phyloP scores from a whole-genome alignment of 1,139 yeast species.

The Geotrichum cucujoidarum region DNA sequence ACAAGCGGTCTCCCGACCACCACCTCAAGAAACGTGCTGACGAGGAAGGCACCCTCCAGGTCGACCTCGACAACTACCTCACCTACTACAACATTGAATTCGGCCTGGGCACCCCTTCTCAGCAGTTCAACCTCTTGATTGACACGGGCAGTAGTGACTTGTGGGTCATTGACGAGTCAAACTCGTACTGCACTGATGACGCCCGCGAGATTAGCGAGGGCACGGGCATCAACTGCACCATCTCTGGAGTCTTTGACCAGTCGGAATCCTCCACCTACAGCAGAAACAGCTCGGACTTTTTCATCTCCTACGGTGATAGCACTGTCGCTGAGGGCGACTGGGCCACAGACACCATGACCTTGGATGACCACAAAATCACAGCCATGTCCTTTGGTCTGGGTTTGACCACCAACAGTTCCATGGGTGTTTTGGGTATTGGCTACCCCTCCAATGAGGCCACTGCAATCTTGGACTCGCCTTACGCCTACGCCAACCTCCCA shows the following conservation, averaged over 20 bases:
- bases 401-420: slow-evolving; percentile 29
- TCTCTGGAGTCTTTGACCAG: slow-evolving; percentile 35
- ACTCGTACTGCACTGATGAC: slow-evolving; percentile 39
- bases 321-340: slow-evolving; percentile 32
- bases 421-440: slow-evolving; percentile 37
- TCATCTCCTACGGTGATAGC: slow-evolving; percentile 31
- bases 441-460: slow-evolving; percentile 39
- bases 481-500: slow-evolving; percentile 38
- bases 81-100: slow-evolving; percentile 38
- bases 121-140: slow-evolving; percentile 33
- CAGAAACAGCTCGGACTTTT: slow-evolving; percentile 34
- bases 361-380: slow-evolving; percentile 20
- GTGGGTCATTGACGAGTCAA: slow-evolving; percentile 47
- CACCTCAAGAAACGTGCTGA: slow-evolving; percentile 1
- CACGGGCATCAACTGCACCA: slow-evolving; percentile 21
- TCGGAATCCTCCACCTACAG: slow-evolving; percentile 30
- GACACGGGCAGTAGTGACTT: slow-evolving; percentile 69
- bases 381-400: slow-evolving; percentile 32
- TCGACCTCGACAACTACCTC: slow-evolving; percentile 5
- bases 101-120: slow-evolving; percentile 29
- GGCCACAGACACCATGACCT: slow-evolving; percentile 26
- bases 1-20: neutral
- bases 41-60: neutral
- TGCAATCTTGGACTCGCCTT: slow-evolving; percentile 33
- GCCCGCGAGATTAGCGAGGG: slow-evolving; percentile 18